Base-by-base conservation (phyloP, 2,329 filamentous ascomycete genomes). In the Colletotrichum higginsianum region DNA sequence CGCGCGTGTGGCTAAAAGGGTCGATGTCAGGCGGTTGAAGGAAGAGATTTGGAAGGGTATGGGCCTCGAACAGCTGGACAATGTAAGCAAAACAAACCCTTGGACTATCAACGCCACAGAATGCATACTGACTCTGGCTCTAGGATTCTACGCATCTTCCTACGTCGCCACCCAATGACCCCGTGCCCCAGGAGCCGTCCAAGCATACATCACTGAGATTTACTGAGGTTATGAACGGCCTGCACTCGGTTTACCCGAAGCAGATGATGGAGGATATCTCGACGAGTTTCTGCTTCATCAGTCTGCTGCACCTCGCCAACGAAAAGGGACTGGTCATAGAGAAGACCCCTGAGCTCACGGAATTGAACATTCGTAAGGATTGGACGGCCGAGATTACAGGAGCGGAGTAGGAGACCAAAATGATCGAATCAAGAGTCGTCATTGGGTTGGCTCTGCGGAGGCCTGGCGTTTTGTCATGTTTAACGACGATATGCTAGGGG, bases 261-360 rank as follows among this genome's bases (percentile, higher is more conserved):
- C 88, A 93, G 75, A 90, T 91, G 72, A 94, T 99, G 90, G 91
- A 93, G 72, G 96, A 99, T 82, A 98, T 99, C 78, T 98, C 95
- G 46, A 99, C 96, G 0, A 97, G 89, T 74, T 92, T 85, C 82
- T 97, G 96, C 80, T 99, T 98, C 83, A 99, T 99, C 78, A 97
- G 94, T 77, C 84, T 98, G 69, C 84, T 98, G 75, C 95, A 98
- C 82, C 80, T 98, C 77, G 95, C 95, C 71, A 98, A 98, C 82
- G 95, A 98, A 79, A 96, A 97, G 84, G 95, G 95, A 0, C 85
- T 98, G 49, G 87, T 93, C 30, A 93, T 98, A 73, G 88, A 93
- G 75, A 90, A 90, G 76, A 87, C 87, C 13, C 83, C 85, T 52
- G 88, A 86, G 58, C 81, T 92, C 66, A 85, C 84, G 63, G 90